These are phyloP conservation scores for Lasiosphaeria miniovina DNA, from an alignment of 495 filamentous ascomycete species.

Conservation along the genomic window DNA sequence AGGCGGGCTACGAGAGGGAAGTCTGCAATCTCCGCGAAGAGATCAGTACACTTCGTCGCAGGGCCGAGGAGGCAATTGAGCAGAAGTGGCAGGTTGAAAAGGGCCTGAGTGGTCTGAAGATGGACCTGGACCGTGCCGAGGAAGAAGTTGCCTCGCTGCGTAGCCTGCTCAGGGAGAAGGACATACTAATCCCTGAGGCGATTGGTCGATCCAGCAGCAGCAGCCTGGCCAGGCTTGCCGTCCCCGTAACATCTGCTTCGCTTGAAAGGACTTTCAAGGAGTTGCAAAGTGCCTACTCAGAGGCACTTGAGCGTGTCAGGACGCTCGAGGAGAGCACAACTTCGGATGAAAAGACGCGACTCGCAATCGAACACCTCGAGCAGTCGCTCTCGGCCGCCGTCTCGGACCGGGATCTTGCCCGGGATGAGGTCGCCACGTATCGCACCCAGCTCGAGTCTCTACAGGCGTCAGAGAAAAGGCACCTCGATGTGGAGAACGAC, in stretches of 20 bases:
- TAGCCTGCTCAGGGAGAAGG: conserved; percentile 78
- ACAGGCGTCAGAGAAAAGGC: conserved; percentile 56
- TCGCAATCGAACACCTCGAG: conserved; percentile 61
- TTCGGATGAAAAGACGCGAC: conserved; percentile 50
- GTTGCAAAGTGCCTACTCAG: conserved; percentile 60
- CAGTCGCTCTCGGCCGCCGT: conserved; percentile 62
- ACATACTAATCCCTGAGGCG: conserved; percentile 65
- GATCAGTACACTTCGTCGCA: conserved; percentile 76
- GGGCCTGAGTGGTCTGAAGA: conserved; percentile 85
- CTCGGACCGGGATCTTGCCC: conserved; percentile 69
- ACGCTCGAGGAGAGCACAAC: conserved; percentile 45
- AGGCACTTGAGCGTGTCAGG: conserved; percentile 55
- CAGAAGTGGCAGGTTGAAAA: conserved; percentile 97
- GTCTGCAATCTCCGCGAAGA: conserved; percentile 76
- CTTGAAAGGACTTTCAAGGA: conserved; percentile 76
- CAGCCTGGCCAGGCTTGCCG: conserved; percentile 19
- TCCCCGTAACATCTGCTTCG: conserved; percentile 62
- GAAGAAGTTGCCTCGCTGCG: conserved; percentile 84
- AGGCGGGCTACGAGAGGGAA: conserved; percentile 77
- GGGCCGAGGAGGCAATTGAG: conserved; percentile 93
- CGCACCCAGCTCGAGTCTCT: conserved; percentile 61
- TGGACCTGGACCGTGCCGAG: conserved; percentile 94
- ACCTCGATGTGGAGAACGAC: conserved; percentile 59
- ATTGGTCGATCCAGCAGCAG: conserved; percentile 47
- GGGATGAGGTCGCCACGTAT: conserved; percentile 57